Conservation (phyloP, 169 alveolate species). For the Plasmodium adleri region DNA sequence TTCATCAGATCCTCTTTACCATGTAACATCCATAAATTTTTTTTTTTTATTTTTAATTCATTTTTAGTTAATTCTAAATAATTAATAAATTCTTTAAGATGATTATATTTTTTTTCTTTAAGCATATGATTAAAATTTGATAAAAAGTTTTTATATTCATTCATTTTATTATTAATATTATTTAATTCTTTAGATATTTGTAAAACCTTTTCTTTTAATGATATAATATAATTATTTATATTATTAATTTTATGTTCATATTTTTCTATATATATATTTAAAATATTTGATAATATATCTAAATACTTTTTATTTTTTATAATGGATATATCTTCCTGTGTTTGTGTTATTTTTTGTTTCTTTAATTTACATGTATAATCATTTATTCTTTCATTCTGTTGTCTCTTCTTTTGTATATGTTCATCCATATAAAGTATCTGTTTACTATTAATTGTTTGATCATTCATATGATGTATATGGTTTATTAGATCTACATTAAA, state of each 20-base stretch:
- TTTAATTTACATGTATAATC: slow-evolving; percentile 4
- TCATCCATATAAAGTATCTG: not conserved
- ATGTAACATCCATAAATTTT: slow-evolving; percentile 9
- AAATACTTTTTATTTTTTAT: not conserved
- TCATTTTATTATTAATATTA: slow-evolving; percentile 3
- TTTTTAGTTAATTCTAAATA: not conserved
- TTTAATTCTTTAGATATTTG: not conserved
- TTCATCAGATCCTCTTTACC: slow-evolving; percentile 14
- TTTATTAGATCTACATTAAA: too few species aligned
- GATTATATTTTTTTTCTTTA: slow-evolving; percentile 2
- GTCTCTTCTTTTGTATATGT: not conserved
- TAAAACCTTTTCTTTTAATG: not conserved
- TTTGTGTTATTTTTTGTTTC: not conserved
- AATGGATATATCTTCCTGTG: not conserved
- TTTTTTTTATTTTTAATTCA: slow-evolving; percentile 17
- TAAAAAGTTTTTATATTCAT: not conserved
- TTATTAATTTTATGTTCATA: slow-evolving; percentile 16
- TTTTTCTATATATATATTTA: slow-evolving; percentile 5
- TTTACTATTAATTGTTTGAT: too few species aligned
- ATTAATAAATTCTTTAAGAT: not conserved
- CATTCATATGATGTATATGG: too few species aligned
- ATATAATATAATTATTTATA: not conserved
- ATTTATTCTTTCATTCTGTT: not conserved
- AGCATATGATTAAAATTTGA: slow-evolving; percentile 18
- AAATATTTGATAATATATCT: not conserved